Percentiles rank a stretch among this genome's conserved stretches.
phyloP scores from a whole-genome alignment of 2,329 filamentous ascomycete genomes.

The Coniochaeta sp. region DNA sequence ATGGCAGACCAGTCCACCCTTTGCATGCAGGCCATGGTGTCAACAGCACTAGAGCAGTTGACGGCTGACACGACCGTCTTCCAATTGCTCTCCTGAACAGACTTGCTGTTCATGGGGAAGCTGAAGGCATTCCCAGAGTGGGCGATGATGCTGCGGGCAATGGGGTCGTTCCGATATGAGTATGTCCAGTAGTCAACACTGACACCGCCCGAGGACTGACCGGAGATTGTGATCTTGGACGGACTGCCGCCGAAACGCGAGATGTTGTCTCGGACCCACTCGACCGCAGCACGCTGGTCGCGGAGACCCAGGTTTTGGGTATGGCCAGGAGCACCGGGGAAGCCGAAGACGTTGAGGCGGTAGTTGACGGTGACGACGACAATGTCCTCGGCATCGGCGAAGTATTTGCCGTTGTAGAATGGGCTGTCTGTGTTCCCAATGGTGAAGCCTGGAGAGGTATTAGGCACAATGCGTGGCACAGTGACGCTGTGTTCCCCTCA shows the following conservation, averaged over 20 bases:
- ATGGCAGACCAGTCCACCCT: slow-evolving; percentile 25
- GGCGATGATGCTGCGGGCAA: slow-evolving; percentile 36
- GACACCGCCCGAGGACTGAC: slow-evolving; percentile 35
- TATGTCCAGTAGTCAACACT: slow-evolving; percentile 40
- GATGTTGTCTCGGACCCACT: slow-evolving; percentile 41
- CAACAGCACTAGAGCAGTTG: slow-evolving; percentile 23
- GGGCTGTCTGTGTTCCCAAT: slow-evolving; percentile 23
- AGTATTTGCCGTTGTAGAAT: slow-evolving; percentile 31
- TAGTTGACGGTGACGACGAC: slow-evolving; percentile 39
- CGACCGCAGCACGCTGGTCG: slow-evolving; percentile 41
- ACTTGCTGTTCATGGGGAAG: slow-evolving; percentile 30
- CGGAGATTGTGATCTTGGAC: slow-evolving; percentile 29
- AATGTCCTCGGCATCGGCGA: slow-evolving; percentile 32
- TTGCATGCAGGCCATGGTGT: slow-evolving; percentile 29
- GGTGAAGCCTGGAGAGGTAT: slow-evolving; percentile 10
- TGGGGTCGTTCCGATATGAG: slow-evolving; percentile 39
- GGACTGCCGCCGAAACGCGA: slow-evolving; percentile 36
- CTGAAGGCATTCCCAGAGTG: slow-evolving; percentile 37
- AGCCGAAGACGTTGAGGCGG: slow-evolving; percentile 31
- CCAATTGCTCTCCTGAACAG: slow-evolving; percentile 30
- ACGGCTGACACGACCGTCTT: slow-evolving; percentile 28
- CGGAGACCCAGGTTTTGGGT: slow-evolving; percentile 35
- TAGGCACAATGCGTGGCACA: background rate
- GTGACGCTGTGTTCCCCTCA: no score
- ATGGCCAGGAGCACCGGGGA: slow-evolving; percentile 21